phyloP scores from a whole-genome alignment of 2,329 filamentous ascomycete species.

The Fusarium bactridioides region DNA sequence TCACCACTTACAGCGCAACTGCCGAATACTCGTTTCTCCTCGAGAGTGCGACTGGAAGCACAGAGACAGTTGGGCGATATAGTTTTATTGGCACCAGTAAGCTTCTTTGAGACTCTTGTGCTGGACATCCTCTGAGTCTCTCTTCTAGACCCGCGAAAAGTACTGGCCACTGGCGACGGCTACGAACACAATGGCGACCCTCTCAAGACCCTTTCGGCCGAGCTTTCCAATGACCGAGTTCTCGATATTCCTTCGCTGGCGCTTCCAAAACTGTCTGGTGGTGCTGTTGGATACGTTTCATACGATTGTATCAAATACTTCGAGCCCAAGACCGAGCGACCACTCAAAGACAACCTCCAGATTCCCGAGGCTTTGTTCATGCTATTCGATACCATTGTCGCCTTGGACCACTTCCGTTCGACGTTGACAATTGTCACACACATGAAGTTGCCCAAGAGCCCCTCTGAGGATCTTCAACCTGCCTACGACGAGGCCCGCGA shows the following conservation, averaged over 20 bases:
- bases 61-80: constrained; percentile 92
- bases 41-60: constrained; percentile 82
- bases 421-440: constrained; percentile 95
- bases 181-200: constrained; percentile 88
- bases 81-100: constrained; percentile 83
- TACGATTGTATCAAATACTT: constrained; percentile 99
- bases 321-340: constrained; percentile 91
- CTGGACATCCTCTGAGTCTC: constrained; percentile 14
- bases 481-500: constrained; percentile 66
- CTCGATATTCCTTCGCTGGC: constrained; percentile 82
- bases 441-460: constrained; percentile 70
- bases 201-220: constrained; percentile 80
- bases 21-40: constrained; percentile 92
- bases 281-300: constrained; percentile 94
- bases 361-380: constrained; percentile 97
- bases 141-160: constrained; percentile 69
- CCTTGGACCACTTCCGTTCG: constrained; percentile 94
- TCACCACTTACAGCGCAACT: constrained; percentile 38
- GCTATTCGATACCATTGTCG: constrained; percentile 93
- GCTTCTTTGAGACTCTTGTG: background rate
- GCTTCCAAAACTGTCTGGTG: constrained; percentile 87
- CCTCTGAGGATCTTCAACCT: constrained; percentile 56
- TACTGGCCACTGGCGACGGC: constrained; percentile 86
- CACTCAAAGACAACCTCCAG: constrained; percentile 85
- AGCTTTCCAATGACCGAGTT: constrained; percentile 80